Base-by-base conservation (phyloP, 148 eudicot genomes). In the Agrostemma githago region DNA sequence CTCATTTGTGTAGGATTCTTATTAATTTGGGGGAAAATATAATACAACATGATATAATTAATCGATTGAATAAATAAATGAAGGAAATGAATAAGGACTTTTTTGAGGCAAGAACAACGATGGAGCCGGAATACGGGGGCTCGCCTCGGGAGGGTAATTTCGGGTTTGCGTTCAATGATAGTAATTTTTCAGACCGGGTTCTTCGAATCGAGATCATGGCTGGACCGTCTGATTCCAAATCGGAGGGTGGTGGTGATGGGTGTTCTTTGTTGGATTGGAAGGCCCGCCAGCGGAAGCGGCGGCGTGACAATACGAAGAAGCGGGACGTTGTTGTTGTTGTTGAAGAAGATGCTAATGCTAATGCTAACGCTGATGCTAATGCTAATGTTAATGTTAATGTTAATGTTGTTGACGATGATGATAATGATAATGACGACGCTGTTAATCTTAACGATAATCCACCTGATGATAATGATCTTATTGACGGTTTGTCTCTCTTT, bases 121-220 rank as follows among this genome's bases (percentile, higher is more conserved):
- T 88, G 89, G 90, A 93, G 59, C 80, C 97, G 9, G 90, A 84
- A 37, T 81, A 70, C 78, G 61, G 78, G 21, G 68, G 77, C 37
- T 65, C 83, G 53, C 74, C 87, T 58, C 69, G 78, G 0, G 96
- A 89, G 72, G 85, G 85, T 20, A 92, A 89, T 74, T 94, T 94
- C 61, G 96, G 88, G 0, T 94, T 94, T 72, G 97, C 98, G 0
- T 94, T 94, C 40, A 88, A 91, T 74, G 93, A 91, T 68, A 88
- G 91, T 73, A 91, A 89, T 77, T 94, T 94, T 71, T 94, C 98
- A 15, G 97, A 91, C 57, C 85, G 97, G n/a, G 76, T 89, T 16
- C 84, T 91, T 6, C 79, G 84, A 78, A 91, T 93, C 83, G 98
- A 93, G 84, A 88, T 93, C 60, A 76, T 91, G 71, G 84, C 93